Evolutionary conservation across 75 land plant genomes (phyloP).

Genomic region (Chamaecyparis obtusa): DNA sequence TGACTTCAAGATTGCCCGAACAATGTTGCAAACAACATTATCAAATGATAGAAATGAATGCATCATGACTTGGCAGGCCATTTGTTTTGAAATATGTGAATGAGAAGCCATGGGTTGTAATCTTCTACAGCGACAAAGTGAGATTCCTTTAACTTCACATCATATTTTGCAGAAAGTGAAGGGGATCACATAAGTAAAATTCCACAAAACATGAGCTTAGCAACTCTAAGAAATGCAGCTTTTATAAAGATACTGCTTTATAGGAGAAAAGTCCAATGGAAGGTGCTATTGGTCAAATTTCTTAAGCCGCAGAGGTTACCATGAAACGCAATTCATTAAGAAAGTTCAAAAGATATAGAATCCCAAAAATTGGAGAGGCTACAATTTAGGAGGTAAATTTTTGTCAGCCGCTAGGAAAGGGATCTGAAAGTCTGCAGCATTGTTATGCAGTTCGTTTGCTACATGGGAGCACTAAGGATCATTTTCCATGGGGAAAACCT

Average conservation of each 20-base stretch:
- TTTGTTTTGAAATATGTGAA: background rate
- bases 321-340: background rate
- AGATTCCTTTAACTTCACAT: background rate
- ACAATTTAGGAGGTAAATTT: background rate
- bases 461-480: too few relatives aligned
- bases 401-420: background rate
- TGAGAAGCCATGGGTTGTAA: background rate
- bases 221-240: background rate
- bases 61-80: background rate
- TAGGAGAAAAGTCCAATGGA: background rate
- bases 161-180: background rate
- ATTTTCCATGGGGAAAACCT: too few relatives aligned
- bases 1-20: background rate
- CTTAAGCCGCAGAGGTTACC: background rate
- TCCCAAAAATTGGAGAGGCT: background rate
- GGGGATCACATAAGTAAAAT: background rate
- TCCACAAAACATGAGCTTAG: background rate
- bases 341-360: background rate
- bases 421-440: background rate
- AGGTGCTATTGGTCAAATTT: background rate
- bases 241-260: background rate
- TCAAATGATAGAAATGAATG: background rate
- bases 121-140: background rate
- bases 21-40: background rate
- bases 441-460: too few relatives aligned